These are phyloP conservation scores for Geotrichum siamense DNA, from an alignment of 1,139 yeast genomes.

Conservation along the genomic window DNA sequence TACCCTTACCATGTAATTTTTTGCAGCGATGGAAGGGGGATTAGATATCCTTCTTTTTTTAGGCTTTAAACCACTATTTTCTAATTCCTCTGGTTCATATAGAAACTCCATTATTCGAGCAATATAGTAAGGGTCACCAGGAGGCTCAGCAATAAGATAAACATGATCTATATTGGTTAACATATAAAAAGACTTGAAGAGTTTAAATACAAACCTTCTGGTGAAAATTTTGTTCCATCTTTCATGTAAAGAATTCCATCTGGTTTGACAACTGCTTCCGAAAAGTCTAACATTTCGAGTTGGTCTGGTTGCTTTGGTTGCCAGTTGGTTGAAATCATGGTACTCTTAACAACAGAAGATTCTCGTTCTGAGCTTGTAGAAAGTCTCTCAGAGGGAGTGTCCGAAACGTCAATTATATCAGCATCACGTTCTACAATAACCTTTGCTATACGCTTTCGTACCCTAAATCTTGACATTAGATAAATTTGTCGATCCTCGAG, in stretches of 20 bases:
- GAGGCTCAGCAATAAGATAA: conserved; percentile 86
- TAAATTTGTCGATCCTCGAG: no score
- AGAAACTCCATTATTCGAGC: conserved; percentile 80
- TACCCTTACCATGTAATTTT: conserved; percentile 54
- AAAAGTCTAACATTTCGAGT: conserved; percentile 34
- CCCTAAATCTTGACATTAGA: no score
- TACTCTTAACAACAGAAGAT: no score
- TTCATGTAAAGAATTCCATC: conserved; percentile 34
- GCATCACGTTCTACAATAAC: no score
- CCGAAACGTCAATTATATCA: no score
- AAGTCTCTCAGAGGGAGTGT: no score
- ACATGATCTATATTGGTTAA: conserved; percentile 47
- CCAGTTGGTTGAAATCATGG: conserved; percentile 34
- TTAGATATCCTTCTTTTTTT: conserved; percentile 5
- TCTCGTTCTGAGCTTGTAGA: no score
- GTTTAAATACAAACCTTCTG: conserved; percentile 29
- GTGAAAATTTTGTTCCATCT: conserved; percentile 32
- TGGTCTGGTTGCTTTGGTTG: conserved; percentile 31
- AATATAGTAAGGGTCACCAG: conserved; percentile 89
- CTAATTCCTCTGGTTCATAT: conserved; percentile 19
- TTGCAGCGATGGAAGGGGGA: conserved; percentile 34
- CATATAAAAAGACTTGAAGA: background rate
- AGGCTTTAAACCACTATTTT: background rate
- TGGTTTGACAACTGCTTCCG: conserved; percentile 36
- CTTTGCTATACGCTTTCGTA: no score